These are phyloP conservation scores for Priceomyces carsonii DNA, from an alignment of 805 yeast species.

Conservation along the genomic window DNA sequence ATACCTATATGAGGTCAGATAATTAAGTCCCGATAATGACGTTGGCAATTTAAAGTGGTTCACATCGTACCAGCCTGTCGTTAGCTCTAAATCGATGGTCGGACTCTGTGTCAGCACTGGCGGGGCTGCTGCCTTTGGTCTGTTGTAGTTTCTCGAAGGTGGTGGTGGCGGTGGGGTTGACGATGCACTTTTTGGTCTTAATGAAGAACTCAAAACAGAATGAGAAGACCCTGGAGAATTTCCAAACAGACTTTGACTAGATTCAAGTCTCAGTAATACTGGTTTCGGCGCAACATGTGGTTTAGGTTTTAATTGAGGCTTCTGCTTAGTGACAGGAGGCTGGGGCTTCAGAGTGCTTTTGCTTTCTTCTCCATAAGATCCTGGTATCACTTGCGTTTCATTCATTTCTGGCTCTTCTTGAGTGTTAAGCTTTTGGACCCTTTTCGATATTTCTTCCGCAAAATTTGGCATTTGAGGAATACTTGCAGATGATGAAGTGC, in stretches of 20 bases:
- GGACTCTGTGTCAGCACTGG: slow-evolving; percentile 27
- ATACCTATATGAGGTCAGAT: slow-evolving; percentile 20
- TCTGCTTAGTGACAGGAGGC: slow-evolving; percentile 9
- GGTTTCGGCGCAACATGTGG: slow-evolving; percentile 4
- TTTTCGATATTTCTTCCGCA: slow-evolving; percentile 33
- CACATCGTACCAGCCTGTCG: slow-evolving; percentile 47
- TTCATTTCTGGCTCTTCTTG: too few species aligned
- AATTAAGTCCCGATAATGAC: slow-evolving; percentile 37
- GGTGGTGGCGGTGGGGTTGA: slow-evolving; percentile 30
- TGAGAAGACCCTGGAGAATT: background rate
- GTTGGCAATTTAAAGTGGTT: slow-evolving; percentile 33
- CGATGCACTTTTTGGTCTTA: slow-evolving; percentile 4
- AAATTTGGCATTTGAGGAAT: slow-evolving; percentile 20
- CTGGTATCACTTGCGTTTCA: background rate
- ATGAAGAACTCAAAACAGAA: background rate
- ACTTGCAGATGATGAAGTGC: background rate
- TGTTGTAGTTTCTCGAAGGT: slow-evolving; percentile 24
- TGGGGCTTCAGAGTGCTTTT: too few species aligned
- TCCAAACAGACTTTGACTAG: background rate
- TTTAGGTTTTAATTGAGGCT: slow-evolving; percentile 13
- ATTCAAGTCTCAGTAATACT: background rate
- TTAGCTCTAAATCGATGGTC: slow-evolving; percentile 41
- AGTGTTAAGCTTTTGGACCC: too few species aligned
- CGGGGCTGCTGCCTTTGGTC: slow-evolving; percentile 13
- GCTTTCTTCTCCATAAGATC: background rate